phyloP scores from a whole-genome alignment of 2,329 filamentous ascomycete species.

The Penicillium sp. region DNA sequence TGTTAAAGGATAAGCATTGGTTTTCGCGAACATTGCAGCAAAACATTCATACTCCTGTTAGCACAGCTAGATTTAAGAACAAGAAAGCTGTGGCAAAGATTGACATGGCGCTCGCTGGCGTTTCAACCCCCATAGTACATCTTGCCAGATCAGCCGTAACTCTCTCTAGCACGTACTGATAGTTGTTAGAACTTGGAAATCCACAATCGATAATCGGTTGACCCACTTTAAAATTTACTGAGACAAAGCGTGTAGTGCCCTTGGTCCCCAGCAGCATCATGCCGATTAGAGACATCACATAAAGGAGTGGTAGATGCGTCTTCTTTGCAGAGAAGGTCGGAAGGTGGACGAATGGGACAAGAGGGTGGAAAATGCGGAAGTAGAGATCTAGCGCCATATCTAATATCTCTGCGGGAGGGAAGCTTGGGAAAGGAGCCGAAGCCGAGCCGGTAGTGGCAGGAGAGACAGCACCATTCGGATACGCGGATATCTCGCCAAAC shows the following conservation, averaged over 20 bases:
- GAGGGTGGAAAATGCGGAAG: conserved; percentile 52
- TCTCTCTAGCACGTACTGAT: conserved; percentile 35
- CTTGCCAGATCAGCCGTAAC: conserved; percentile 43
- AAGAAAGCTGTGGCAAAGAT: conserved; percentile 47
- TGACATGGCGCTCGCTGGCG: conserved; percentile 43
- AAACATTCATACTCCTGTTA: conserved; percentile 39
- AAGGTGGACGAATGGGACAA: conserved; percentile 51
- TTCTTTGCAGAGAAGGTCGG: conserved; percentile 51
- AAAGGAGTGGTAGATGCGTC: conserved; percentile 45
- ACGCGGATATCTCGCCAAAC: conserved; percentile 28
- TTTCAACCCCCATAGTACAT: conserved; percentile 39
- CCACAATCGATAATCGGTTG: neutral
- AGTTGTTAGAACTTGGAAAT: conserved; percentile 6
- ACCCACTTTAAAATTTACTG: conserved; percentile 42
- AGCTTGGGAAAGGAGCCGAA: conserved; percentile 34
- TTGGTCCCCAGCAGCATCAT: conserved; percentile 51
- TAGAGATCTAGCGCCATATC: conserved; percentile 53
- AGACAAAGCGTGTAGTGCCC: conserved; percentile 49
- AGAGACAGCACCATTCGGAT: conserved; percentile 14
- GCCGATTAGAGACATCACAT: conserved; percentile 53
- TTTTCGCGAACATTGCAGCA: neutral
- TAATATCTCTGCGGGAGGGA: conserved; percentile 50
- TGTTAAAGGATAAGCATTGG: conserved; percentile 13
- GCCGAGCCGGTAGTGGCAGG: conserved; percentile 20
- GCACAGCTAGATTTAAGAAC: conserved; percentile 48